Evolutionary conservation across 75 land plant genomes (phyloP), one percentile per base, ranked within the genome.

Genomic region (Pinus tabuliformis): DNA sequence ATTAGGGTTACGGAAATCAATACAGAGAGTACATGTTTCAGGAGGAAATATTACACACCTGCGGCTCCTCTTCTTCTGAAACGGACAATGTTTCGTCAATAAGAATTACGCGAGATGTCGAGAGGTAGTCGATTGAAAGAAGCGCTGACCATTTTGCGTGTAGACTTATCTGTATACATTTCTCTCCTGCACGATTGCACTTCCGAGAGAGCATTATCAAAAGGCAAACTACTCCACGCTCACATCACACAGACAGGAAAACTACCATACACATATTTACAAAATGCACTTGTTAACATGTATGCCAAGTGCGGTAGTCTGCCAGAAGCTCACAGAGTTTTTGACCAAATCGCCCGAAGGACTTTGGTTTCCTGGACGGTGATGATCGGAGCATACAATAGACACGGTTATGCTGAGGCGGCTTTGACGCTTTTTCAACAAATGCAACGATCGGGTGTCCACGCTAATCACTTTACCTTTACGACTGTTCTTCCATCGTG

Each of bases 311-410:
- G 90, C 57, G 88, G 91, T 18, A 84, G 52, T 42, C 78, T 84
- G 18, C 15, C 57, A 39, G 92, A 85, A 15, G 80, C 91, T 21
- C 81, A 81, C n/a, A 14, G 20, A 1, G 80, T 86, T 26, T 88
- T 91, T 57, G 83, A 83, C 62, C n/a, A 24, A 11, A 66, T 83
- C 24, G 6, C 2, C 28, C 62, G 21, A 54, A 76, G 58, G 56
- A 76, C 76, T 58, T 52, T 81, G 59, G 82, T 75, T 39, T 81
- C 78, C 45, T 88, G 91, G 91, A 88, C 88, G 78, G 88, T 86
- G 5, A 22, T 88, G 24, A 80, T 91, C 59, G 76, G 83, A 42
- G 88, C 76, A 28, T 84, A 75, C 26, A 26, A 75, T 5, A 68
- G 70, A 68, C 90, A 86, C 64, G 86, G 78, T 57, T 56, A 77